Conservation (phyloP, 2,329 filamentous ascomycete species). For the Trichoderma polysporum region DNA sequence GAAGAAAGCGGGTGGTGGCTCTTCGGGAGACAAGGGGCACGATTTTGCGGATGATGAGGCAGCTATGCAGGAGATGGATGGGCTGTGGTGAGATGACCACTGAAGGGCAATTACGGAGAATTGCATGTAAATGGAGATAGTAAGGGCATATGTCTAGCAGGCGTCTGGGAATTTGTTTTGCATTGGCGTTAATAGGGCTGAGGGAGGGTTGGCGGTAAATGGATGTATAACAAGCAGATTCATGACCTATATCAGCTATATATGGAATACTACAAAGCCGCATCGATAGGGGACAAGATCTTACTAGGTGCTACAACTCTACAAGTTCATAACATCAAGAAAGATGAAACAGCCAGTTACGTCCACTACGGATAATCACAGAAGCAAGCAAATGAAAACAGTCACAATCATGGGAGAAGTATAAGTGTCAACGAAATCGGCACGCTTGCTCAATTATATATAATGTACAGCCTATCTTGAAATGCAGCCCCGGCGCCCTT, state of each 20-base stretch:
- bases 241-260: background rate
- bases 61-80: conserved; percentile 65
- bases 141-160: background rate
- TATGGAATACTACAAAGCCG: background rate
- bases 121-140: background rate
- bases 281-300: background rate
- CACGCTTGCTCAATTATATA: conserved; percentile 13
- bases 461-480: conserved; percentile 15
- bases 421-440: background rate
- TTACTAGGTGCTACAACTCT: no score
- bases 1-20: background rate
- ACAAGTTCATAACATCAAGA: no score
- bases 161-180: background rate
- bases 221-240: background rate
- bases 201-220: background rate
- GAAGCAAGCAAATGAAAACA: no score
- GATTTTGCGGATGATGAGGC: conserved; percentile 64
- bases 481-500: background rate
- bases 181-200: background rate
- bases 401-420: background rate
- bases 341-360: no score
- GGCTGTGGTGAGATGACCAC: conserved; percentile 45
- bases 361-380: no score
- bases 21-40: conserved; percentile 27
- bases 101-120: background rate